A percentile compares a stretch with the other conserved stretches of the same genome.
phyloP scores from a whole-genome alignment of 805 yeast species.

The Zygoascus tannicola region DNA sequence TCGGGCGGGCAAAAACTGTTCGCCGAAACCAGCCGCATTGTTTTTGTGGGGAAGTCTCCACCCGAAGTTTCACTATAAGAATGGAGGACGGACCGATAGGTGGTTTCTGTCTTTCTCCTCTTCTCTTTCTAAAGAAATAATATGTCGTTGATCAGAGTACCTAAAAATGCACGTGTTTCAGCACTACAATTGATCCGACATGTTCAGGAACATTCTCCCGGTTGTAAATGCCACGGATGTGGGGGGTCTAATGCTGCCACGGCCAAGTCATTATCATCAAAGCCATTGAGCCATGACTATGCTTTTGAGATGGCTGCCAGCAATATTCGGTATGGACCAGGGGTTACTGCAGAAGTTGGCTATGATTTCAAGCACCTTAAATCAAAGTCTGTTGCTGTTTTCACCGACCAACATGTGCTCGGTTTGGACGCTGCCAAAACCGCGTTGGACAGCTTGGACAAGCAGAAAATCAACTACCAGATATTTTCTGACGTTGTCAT shows the following conservation, averaged over 20 bases:
- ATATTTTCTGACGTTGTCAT: constrained; percentile 30
- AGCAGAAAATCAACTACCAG: constrained; percentile 28
- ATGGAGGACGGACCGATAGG: too few relatives aligned
- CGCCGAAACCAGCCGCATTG: too few relatives aligned
- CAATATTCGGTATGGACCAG: constrained; percentile 33
- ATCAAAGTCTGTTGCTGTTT: constrained; percentile 28
- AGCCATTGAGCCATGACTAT: constrained; percentile 22
- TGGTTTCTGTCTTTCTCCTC: too few relatives aligned
- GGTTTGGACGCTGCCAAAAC: constrained; percentile 23
- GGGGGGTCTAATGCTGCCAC: neutral
- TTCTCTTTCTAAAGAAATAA: too few relatives aligned
- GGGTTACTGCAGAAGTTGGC: constrained; percentile 32
- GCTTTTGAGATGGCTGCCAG: constrained; percentile 35
- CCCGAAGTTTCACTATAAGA: too few relatives aligned
- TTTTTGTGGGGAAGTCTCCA: too few relatives aligned
- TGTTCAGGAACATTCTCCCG: constrained; percentile 20
- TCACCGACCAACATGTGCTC: constrained; percentile 28
- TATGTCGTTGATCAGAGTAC: neutral
- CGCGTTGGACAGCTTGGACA: constrained; percentile 28
- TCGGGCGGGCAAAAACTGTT: too few relatives aligned
- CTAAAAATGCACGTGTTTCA: neutral
- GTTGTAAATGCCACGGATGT: constrained; percentile 31
- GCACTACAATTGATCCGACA: constrained; percentile 6
- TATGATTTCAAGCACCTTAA: constrained; percentile 29
- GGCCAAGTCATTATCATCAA: neutral